These are phyloP conservation scores for Ceratobasidium sp. DNA, from an alignment of 1,284 basidiomycete genomes.

Conservation along the genomic window DNA sequence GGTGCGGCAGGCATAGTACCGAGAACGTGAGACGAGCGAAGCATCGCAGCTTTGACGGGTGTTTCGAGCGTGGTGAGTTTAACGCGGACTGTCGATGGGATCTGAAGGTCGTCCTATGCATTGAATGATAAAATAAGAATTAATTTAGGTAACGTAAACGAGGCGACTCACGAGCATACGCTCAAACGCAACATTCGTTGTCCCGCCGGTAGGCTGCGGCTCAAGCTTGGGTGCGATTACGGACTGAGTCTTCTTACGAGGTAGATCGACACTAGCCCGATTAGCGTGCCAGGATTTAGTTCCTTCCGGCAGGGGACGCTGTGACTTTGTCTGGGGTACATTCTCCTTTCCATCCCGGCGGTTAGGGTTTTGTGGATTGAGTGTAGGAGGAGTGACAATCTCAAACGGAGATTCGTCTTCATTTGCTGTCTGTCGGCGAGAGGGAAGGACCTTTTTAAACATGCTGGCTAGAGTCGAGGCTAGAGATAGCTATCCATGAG, in stretches of 20 bases:
- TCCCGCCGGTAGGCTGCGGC: constrained; percentile 39
- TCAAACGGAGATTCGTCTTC: constrained; percentile 40
- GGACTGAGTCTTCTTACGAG: constrained; percentile 30
- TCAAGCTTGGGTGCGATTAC: constrained; percentile 6
- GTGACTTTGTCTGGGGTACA: constrained; percentile 10
- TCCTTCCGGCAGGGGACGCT: constrained; percentile 26
- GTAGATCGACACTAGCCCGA: constrained; percentile 17
- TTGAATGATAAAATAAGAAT: background rate
- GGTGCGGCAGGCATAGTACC: constrained; percentile 59
- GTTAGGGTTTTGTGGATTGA: background rate
- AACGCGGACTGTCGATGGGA: constrained; percentile 78
- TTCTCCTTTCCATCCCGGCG: constrained; percentile 33
- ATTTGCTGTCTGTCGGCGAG: constrained; percentile 3
- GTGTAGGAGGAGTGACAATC: constrained; percentile 36
- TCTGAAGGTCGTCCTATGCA: constrained; percentile 83
- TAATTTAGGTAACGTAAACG: background rate
- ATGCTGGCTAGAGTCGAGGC: constrained; percentile 15
- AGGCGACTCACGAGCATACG: constrained; percentile 71
- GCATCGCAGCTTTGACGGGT: constrained; percentile 89
- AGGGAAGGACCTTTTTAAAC: constrained; percentile 44
- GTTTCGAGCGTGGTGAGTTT: constrained; percentile 83
- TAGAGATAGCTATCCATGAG: background rate
- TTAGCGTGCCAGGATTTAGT: constrained; percentile 27
- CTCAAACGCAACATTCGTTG: constrained; percentile 76
- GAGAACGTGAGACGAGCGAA: constrained; percentile 83